A percentile compares a stretch with the other conserved stretches of the same genome.
Conservation (phyloP, 345 rosid species). For the Firmiana major region DNA sequence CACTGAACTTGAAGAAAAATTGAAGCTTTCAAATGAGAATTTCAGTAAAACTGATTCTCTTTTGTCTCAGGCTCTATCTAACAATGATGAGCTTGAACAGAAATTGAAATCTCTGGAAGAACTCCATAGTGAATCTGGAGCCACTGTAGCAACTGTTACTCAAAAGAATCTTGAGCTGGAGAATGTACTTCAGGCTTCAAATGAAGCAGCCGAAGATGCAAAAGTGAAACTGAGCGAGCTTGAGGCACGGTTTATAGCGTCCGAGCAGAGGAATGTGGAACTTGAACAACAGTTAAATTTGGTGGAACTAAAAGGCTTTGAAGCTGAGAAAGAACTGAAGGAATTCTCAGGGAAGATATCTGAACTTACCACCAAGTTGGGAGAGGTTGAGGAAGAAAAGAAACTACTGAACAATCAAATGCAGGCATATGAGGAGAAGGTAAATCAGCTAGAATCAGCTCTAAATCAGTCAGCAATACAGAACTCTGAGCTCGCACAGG, state of each 20-base stretch:
- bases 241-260: conserved; percentile 50
- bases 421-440: conserved; percentile 50
- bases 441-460: conserved; percentile 35
- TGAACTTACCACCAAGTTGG: conserved; percentile 45
- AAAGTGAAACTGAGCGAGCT: conserved; percentile 60
- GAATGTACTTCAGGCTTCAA: conserved; percentile 50
- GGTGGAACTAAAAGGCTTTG: conserved; percentile 44
- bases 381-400: conserved; percentile 58
- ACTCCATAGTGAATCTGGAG: conserved; percentile 53
- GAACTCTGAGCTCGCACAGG: background rate
- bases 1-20: conserved; percentile 56
- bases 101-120: conserved; percentile 71
- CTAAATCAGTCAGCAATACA: conserved; percentile 30
- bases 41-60: conserved; percentile 59
- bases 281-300: conserved; percentile 63
- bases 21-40: conserved; percentile 64
- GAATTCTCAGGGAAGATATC: conserved; percentile 51
- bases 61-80: conserved; percentile 62
- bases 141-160: conserved; percentile 58
- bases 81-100: conserved; percentile 64
- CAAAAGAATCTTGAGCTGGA: conserved; percentile 75
- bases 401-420: conserved; percentile 37
- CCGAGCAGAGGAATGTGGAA: conserved; percentile 70
- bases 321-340: conserved; percentile 52
- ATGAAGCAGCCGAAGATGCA: conserved; percentile 60